Conservation (phyloP, 805 yeast species). For the Babjeviella inositovora region DNA sequence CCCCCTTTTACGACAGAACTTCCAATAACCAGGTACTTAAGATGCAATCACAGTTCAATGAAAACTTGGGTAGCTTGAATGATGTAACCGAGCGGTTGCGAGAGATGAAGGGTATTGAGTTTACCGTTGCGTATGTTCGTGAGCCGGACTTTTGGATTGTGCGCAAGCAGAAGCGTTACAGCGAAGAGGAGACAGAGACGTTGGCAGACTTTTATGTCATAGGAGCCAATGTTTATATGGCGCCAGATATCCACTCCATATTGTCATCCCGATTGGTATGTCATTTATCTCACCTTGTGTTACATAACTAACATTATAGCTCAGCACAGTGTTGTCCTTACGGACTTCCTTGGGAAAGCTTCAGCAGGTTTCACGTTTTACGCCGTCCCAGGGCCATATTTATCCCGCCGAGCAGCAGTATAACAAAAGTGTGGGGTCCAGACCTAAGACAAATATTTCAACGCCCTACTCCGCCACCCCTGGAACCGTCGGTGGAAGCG, state of each 20-base stretch:
- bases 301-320: slow-evolving; percentile 2
- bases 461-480: slow-evolving; percentile 1
- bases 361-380: slow-evolving; percentile 31
- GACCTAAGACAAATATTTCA: neutral
- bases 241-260: slow-evolving; percentile 63
- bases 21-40: slow-evolving; percentile 88
- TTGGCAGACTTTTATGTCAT: slow-evolving; percentile 74
- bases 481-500: neutral
- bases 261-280: slow-evolving; percentile 45
- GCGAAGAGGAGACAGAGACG: slow-evolving; percentile 31
- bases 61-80: slow-evolving; percentile 17
- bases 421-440: no score
- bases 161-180: slow-evolving; percentile 57
- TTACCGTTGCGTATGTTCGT: slow-evolving; percentile 51
- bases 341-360: slow-evolving; percentile 28
- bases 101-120: slow-evolving; percentile 79
- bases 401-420: slow-evolving; percentile 14
- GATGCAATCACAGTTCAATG: slow-evolving; percentile 87
- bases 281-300: neutral
- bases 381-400: slow-evolving; percentile 45
- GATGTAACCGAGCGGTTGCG: slow-evolving; percentile 20
- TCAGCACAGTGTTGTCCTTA: slow-evolving; percentile 27
- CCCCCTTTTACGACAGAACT: slow-evolving; percentile 90
- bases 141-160: slow-evolving; percentile 94
- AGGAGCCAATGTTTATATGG: slow-evolving; percentile 86